Base-by-base conservation (phyloP, 2,329 filamentous ascomycete species). In the Blumeriella jaapii region DNA sequence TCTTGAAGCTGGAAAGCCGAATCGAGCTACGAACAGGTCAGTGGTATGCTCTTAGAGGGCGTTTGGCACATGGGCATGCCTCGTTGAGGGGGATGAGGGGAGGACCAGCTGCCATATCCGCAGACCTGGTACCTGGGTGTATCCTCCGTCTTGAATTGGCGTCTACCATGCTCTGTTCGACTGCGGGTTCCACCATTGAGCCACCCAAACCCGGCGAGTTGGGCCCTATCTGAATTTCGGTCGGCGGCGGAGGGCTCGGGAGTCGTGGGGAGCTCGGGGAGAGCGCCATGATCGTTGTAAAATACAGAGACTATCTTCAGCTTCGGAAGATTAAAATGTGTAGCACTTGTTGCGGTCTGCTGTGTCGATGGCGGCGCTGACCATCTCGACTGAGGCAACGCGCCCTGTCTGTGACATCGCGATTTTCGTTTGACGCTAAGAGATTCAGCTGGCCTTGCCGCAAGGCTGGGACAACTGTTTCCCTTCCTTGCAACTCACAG, bases 1-100 rank as follows among this genome's bases (percentile, higher is more conserved):
- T 98, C 91, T 60, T 95, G 93, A 12, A 96, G 74, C 59, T 95
- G 91, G 58, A 96, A 98, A 28, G 91, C 83, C 14, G 89, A 96
- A 56, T 98, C 87, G 48, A 98, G 85, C 83, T 95, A 58, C 36
- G 27, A 19, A 12, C 12, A 7, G 24, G 31, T 59, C 39, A 55
- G 46, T 34, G 27, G 32, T 11, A 10, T 23, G 9, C 14, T 8
- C 19, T 31, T 30, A 20, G 17, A 18, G 18, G 20, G 29, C 11
- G 42, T n/a, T n/a, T n/a, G n/a, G 38, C 15, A 20, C 23, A 22
- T 36, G 24, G 29, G 14, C 70, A 46, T 57, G 93, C 86, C 67
- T 95, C 83, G 46, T 76, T 74, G 40, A 95, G 64, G 27, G 89
- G 82, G 36, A 95, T 72, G 42, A 96, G 66, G 11, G 91, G 89